Base-by-base conservation (phyloP, 441 rosid genomes). In the Dalechampia spathulata region DNA sequence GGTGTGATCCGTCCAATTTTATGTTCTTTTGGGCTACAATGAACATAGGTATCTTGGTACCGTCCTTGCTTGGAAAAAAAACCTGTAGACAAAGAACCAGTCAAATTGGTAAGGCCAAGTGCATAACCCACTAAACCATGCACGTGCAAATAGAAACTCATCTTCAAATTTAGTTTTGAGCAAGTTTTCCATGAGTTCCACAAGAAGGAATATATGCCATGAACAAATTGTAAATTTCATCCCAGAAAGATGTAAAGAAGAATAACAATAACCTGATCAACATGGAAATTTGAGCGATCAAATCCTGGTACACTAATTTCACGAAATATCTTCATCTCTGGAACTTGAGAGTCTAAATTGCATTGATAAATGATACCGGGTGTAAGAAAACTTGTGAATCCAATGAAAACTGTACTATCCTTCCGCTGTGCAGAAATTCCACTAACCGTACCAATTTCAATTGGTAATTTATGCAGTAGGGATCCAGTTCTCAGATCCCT, bases 341-440 rank as follows among this genome's bases (percentile, higher is more conserved):
- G 90, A 63, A 61, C 67, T 60, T 63, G 78, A 23, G 60, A 58
- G 60, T 70, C 81, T 61, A 93, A 68, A 71, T 85, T 74, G 70
- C 97, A 89, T 63, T 83, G 86, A 63, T 90, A 90, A 58, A 93
- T 74, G 48, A 87, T 83, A 49, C 95, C 83, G 5, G 96, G 97
- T 52, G 89, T 77, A 66, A 93, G 93, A 69, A 87, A 93, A 77
- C 96, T 83, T 52, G 87, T 77, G 72, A 90, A 87, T 61, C 73
- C 73, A 60, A 93, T 27, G 68, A 93, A 93, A 58, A 83, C 72
- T 37, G 58, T 38, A 25, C 34, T 74, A 55, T 90, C 94, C 68
- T 79, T 70, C 37, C 94, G 80, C 20, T 86, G 84, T 46, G 82
- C 93, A 52, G 96, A 78, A 63, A 87, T 72, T 28, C 80, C 85